Conservation (phyloP, 495 filamentous ascomycete genomes). For the Pyronema domesticum region DNA sequence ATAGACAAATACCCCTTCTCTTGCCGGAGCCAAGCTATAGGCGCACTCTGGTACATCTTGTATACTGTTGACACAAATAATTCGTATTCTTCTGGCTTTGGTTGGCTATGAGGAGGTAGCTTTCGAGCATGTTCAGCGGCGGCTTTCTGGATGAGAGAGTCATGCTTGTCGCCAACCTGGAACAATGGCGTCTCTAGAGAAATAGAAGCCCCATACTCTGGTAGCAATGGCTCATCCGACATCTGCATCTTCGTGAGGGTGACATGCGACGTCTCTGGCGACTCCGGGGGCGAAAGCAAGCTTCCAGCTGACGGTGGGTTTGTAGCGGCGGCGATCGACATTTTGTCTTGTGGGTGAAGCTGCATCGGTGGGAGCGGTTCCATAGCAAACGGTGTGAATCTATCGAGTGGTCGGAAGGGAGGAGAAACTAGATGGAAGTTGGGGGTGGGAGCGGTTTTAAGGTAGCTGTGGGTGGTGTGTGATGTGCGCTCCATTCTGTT, state of each 20-base stretch:
- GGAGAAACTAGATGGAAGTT: slow-evolving; percentile 19
- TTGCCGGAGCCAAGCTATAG: slow-evolving; percentile 19
- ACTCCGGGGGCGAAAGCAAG: slow-evolving; percentile 24
- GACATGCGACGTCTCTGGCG: slow-evolving; percentile 11
- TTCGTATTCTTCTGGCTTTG: slow-evolving; percentile 21
- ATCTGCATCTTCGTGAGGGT: background rate
- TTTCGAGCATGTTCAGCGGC: slow-evolving; percentile 4
- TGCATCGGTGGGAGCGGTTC: slow-evolving; percentile 16
- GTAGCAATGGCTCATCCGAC: slow-evolving; percentile 2
- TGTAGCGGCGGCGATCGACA: slow-evolving; percentile 23
- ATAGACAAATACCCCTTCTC: slow-evolving; percentile 8
- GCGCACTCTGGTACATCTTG: slow-evolving; percentile 20
- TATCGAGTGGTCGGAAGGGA: slow-evolving; percentile 15
- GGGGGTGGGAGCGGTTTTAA: slow-evolving; percentile 18
- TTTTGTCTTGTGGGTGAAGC: slow-evolving; percentile 20
- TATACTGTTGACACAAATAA: slow-evolving; percentile 23
- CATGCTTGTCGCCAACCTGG: slow-evolving; percentile 18
- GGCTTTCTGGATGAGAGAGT: slow-evolving; percentile 21
- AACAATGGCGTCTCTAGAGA: slow-evolving; percentile 23
- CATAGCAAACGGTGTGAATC: slow-evolving; percentile 22
- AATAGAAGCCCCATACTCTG: slow-evolving; percentile 13
- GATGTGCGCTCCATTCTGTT: slow-evolving; percentile 7
- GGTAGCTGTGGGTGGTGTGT: slow-evolving; percentile 9
- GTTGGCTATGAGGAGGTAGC: slow-evolving; percentile 11
- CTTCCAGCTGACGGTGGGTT: slow-evolving; percentile 14